These are phyloP conservation scores for Cercospora brassicicola DNA, from an alignment of 2,329 filamentous ascomycete species.

Conservation along the genomic window DNA sequence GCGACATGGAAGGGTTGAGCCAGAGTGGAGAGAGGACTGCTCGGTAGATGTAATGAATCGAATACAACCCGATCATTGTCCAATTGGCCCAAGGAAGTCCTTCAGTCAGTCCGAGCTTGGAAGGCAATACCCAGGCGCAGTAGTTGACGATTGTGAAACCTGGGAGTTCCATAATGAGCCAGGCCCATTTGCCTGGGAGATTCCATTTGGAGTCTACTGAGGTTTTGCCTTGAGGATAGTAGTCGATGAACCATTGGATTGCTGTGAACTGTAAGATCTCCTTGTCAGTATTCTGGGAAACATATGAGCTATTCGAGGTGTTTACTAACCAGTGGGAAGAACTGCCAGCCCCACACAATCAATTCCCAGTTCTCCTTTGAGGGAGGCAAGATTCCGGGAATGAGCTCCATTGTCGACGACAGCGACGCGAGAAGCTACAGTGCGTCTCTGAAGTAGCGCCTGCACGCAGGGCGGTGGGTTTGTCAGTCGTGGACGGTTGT, in stretches of 20 bases:
- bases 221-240: slow-evolving; percentile 92
- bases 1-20: slow-evolving; percentile 85
- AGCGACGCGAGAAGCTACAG: not conserved
- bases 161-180: slow-evolving; percentile 83
- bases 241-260: slow-evolving; percentile 73
- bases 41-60: slow-evolving; percentile 88
- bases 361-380: slow-evolving; percentile 54
- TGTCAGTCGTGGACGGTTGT: too few relatives aligned
- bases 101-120: slow-evolving; percentile 53
- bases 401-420: slow-evolving; percentile 34
- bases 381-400: slow-evolving; percentile 50
- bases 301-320: too few relatives aligned
- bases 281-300: too few relatives aligned
- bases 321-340: slow-evolving; percentile 53
- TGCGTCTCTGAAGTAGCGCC: not conserved
- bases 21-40: slow-evolving; percentile 78
- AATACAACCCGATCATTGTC: slow-evolving; percentile 68
- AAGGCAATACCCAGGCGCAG: slow-evolving; percentile 68
- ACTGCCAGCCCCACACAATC: slow-evolving; percentile 48
- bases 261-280: slow-evolving; percentile 76
- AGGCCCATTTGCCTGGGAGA: slow-evolving; percentile 82
- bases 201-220: slow-evolving; percentile 74
- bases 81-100: slow-evolving; percentile 73
- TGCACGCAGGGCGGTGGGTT: too few relatives aligned
- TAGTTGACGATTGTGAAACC: slow-evolving; percentile 78